Evolutionary conservation across 148 eudicot genomes (phyloP).

Genomic region (Camellia sinensis): DNA sequence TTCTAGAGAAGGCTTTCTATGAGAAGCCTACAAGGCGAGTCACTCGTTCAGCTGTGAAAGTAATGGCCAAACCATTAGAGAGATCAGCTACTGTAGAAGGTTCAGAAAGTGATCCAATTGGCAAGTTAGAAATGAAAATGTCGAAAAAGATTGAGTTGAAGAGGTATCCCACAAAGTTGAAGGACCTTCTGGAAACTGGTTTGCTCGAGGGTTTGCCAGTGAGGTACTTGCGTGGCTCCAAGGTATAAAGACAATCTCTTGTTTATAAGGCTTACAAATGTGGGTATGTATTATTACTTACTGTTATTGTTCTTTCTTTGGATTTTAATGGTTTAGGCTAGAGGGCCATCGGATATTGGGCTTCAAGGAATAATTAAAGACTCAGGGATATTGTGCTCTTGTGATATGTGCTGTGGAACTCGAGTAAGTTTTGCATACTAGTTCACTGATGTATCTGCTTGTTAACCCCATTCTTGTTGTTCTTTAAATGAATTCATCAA

Average conservation of each 20-base stretch:
- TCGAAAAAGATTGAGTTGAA: conserved; percentile 33
- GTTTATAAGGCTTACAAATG: background rate
- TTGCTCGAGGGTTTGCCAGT: conserved; percentile 71
- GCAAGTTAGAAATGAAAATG: conserved; percentile 26
- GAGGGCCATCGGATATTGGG: conserved; percentile 27
- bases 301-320: conserved; percentile 1
- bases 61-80: conserved; percentile 6
- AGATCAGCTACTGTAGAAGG: conserved; percentile 1
- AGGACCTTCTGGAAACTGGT: conserved; percentile 59
- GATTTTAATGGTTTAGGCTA: conserved; percentile 20
- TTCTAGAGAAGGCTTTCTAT: background rate
- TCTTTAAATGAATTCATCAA: background rate
- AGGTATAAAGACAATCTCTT: conserved; percentile 36
- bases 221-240: conserved; percentile 50
- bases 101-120: conserved; percentile 2
- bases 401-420: conserved; percentile 52
- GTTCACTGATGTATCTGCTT: background rate
- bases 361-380: conserved; percentile 60
- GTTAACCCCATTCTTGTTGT: background rate
- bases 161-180: conserved; percentile 38
- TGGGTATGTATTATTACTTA: background rate
- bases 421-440: conserved; percentile 38
- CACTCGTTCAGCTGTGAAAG: conserved; percentile 28
- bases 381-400: conserved; percentile 60
- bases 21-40: conserved; percentile 26